Conservation (phyloP, 2,329 filamentous ascomycete species). For the Periconia macrospinosa region DNA sequence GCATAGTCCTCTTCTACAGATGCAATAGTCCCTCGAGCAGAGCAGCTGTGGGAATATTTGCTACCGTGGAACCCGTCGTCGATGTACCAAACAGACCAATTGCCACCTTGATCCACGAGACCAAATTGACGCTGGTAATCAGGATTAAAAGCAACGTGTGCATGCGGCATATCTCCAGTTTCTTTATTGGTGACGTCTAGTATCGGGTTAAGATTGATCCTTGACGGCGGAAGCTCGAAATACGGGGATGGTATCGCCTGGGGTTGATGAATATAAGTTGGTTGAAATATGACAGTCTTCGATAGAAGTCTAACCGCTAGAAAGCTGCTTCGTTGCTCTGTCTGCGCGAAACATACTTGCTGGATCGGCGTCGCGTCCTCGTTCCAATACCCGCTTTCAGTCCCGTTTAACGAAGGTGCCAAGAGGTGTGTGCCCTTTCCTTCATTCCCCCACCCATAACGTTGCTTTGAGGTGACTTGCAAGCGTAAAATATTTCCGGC, state of each 20-base stretch:
- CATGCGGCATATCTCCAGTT: conserved; percentile 60
- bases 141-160: conserved; percentile 68
- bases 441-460: conserved; percentile 56
- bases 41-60: conserved; percentile 37
- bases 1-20: neutral
- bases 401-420: conserved; percentile 45
- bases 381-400: conserved; percentile 59
- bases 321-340: conserved; percentile 46
- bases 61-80: conserved; percentile 22
- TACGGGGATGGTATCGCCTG: conserved; percentile 16
- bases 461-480: conserved; percentile 53
- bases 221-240: conserved; percentile 46
- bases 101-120: conserved; percentile 65
- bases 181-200: conserved; percentile 55
- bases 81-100: conserved; percentile 71
- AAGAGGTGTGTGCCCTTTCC: conserved; percentile 52
- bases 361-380: conserved; percentile 57
- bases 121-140: conserved; percentile 63
- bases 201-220: conserved; percentile 60
- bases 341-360: conserved; percentile 56
- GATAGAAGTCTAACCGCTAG: conserved; percentile 55
- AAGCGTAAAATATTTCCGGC: conserved; percentile 63
- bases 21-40: conserved; percentile 28
- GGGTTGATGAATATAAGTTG: conserved; percentile 19
- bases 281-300: conserved; percentile 53